Percentiles rank a stretch among this genome's conserved stretches.
Conservation (phyloP, 1,284 basidiomycete species). For the Moesziomyces globuligerus region DNA sequence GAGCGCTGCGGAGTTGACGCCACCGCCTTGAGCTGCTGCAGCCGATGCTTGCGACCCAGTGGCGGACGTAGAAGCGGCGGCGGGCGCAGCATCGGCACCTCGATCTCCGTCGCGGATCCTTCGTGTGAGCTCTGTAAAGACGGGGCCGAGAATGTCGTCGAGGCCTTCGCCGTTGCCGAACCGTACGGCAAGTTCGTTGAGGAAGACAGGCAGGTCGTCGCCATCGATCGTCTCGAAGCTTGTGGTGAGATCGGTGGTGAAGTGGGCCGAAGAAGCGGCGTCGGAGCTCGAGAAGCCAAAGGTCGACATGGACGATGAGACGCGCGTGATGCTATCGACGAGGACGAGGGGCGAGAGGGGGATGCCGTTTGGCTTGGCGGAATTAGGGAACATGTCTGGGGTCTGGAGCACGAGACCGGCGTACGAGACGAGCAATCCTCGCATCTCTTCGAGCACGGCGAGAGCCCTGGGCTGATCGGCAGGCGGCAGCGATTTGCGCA, state of each 20-base stretch:
- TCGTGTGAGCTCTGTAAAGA: constrained; percentile 57
- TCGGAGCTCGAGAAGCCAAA: constrained; percentile 38
- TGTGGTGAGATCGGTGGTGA: constrained; percentile 24
- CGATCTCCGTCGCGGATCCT: constrained; percentile 54
- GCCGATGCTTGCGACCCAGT: neutral
- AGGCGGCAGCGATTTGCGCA: constrained; percentile 71
- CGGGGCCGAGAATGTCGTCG: constrained; percentile 70
- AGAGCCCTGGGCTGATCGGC: constrained; percentile 73
- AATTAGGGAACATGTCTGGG: constrained; percentile 83
- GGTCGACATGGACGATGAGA: constrained; percentile 66
- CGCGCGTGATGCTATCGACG: constrained; percentile 66
- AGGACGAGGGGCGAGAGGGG: constrained; percentile 73
- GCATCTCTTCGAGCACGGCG: constrained; percentile 38
- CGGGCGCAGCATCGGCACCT: constrained; percentile 14
- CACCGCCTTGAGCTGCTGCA: constrained; percentile 5
- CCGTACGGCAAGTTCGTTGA: constrained; percentile 69
- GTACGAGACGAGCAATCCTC: constrained; percentile 82
- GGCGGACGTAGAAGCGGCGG: constrained; percentile 5
- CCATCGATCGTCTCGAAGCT: constrained; percentile 64
- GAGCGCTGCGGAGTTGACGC: constrained; percentile 35
- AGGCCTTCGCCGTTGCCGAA: constrained; percentile 68
- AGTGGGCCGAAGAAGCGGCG: constrained; percentile 14
- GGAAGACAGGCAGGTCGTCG: constrained; percentile 69
- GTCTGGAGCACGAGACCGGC: constrained; percentile 88
- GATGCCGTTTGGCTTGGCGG: constrained; percentile 41